Evolutionary conservation across 2,329 filamentous ascomycete genomes (phyloP), one percentile per base, ranked within the genome.

Genomic region (Colletotrichum sp.): DNA sequence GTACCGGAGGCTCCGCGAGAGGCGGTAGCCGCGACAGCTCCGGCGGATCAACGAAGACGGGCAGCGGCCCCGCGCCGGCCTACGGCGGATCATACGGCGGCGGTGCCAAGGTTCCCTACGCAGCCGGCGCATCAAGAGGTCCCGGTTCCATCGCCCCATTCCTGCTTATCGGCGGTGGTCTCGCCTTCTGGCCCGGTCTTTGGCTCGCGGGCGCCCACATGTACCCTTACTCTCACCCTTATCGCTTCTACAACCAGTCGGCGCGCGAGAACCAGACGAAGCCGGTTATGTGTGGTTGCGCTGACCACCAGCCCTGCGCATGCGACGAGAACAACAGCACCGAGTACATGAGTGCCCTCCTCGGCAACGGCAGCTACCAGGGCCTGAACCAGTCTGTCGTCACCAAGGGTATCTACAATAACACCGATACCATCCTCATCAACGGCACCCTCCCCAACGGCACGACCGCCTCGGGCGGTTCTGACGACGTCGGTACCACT

Each of bases 391-490:
- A 91, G 79, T 88, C 87, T 1, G 79, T 95, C 3, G 89, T 95
- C 72, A 89, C 87, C 15, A 89, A 96, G 2, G 90, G 89, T 4
- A 74, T 82, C 26, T 82, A 81, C 77, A 68, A 78, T 7, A 92
- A 92, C 66, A 93, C 89, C 2, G 85, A 85, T 77, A 93, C 91
- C 2, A 89, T 97, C 49, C 87, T 95, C 34, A 86, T 96, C 82
- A 95, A 96, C 82, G 95, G 95, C n/a, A 94, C 93, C 0, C 86
- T 96, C 5, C 90, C 92, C 34, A 93, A 94, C 79, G 92, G 91
- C 65, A 94, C 93, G 1, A 93, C 91, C 0, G 87, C 89, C 1
- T 76, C 86, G 7, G 75, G 75, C 28, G 75, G 75, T 26, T 64
- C 77, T 16, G 82, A 82, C 5, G 87, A 87, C 2, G 82, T 84